Base-by-base conservation (phyloP, 805 yeast species). In the Cephaloascus albidus region DNA sequence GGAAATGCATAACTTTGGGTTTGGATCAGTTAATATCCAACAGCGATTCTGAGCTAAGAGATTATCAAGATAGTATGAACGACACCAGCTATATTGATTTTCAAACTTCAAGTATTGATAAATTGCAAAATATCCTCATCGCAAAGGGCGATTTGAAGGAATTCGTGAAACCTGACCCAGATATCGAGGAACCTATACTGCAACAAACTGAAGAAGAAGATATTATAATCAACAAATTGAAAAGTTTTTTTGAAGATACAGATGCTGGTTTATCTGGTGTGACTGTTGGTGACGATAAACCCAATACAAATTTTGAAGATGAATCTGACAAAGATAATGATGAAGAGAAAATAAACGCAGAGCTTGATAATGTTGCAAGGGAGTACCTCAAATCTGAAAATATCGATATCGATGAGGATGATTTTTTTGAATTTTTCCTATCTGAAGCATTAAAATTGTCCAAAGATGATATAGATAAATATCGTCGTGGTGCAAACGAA, bases 351-450 rank as follows among this genome's bases (percentile, higher is more conserved):
- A 55, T 58, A 30, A 48, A 48, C 10, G 51, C 46, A 18, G 26
- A 39, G 8, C 52, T 50, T 10, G 41, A 46, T 15, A 43, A 33
- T 3, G 47, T 43, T 12, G 40, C 46, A 6, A 41, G 37, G 8
- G 39, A 42, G 17, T 59, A 57, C 31, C 51, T 66, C 33, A 41
- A 50, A n/a, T 35, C 49, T 1, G 64, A 63, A 38, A 58, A 59
- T 10, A 52, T 65, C 15, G 72, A 63, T 39, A 73, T 79, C 6
- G 77, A 75, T 48, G 85, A 78, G 46, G 86, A 80, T 50, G 86
- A 81, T 48, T 81, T 81, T 50, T 75, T 80, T 47, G 87, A 81
- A 50, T 79, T 65, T 47, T 76, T 78, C 50, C 58, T 76, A 10
- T 66, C 68, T 40, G 72, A 77, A 23, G 85, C 78, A 0, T 47